Evolutionary conservation across 176 grass and related monocot genomes (phyloP), one percentile per base, ranked within the genome.

Genomic region (Eragrostis nindensis): DNA sequence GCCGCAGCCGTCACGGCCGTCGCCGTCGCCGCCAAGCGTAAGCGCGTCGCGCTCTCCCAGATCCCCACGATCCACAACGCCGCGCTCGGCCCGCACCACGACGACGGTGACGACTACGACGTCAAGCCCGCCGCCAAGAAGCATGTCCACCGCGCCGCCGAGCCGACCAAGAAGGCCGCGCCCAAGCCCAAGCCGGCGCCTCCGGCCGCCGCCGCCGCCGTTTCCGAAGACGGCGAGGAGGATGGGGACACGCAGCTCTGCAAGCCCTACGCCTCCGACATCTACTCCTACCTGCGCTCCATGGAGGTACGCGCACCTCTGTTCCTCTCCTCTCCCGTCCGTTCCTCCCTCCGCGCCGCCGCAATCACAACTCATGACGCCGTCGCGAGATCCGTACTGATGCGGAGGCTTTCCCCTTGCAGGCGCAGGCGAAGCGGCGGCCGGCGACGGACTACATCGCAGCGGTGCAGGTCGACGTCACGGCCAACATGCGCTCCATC

Each of bases 211-310:
- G 53, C 60, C 59, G 53, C 61, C 18, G 5, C 24, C 24, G 21
- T 7, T 1, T 49, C 25, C 3, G 74, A 1, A 5, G 84, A 63
- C 1, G 84, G 49, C 52, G 76, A 79, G 6, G 81, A 79, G 53
- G 14, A 47, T 3, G 88, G 80, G 2, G 91, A 90, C 21, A 62
- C 81, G 32, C 85, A 71, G 92, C 85, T 79, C 40, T 85, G 78
- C 60, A 75, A 53, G 24, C 93, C 81, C 29, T 95, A 90, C 73
- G 90, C 82, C 5, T 71, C 79, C 18, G 93, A 96, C 81, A 96
- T 96, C 66, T 84, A 92, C 71, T 83, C 86, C 19, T 96, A 96
- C 82, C 93, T 96, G 66, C 85, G 87, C 46, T 90, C 87, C 56
- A 90, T 96, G 87, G 93, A 96, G 87, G 91, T 87, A 77, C 3